phyloP scores from a whole-genome alignment of 2,329 filamentous ascomycete genomes.

The Ophiostoma sp. region DNA sequence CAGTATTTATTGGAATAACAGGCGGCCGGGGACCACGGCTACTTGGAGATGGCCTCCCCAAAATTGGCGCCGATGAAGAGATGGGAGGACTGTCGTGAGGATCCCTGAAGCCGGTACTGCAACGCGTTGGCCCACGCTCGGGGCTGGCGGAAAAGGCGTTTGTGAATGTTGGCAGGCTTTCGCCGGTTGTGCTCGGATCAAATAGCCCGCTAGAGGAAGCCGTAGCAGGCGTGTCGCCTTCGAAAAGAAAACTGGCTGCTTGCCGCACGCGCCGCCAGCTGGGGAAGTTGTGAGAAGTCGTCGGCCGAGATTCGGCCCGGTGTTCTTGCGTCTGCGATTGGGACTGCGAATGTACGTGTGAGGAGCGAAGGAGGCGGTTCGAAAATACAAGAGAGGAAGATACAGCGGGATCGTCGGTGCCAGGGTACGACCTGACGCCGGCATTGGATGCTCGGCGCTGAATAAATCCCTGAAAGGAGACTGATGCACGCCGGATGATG shows the following conservation, averaged over 20 bases:
- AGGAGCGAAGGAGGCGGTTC: constrained; percentile 25
- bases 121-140: neutral
- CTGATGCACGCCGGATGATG: constrained; percentile 51
- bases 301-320: constrained; percentile 33
- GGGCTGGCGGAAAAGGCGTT: neutral
- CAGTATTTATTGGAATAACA: constrained; percentile 54
- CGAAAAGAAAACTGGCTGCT: constrained; percentile 44
- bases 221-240: constrained; percentile 34
- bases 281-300: constrained; percentile 43
- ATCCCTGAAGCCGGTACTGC: neutral
- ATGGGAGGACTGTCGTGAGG: neutral
- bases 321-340: constrained; percentile 17
- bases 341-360: constrained; percentile 34
- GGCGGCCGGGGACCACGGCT: constrained; percentile 51
- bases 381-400: constrained; percentile 15
- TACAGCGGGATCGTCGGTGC: constrained; percentile 26
- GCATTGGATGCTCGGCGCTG: constrained; percentile 43
- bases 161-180: neutral
- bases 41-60: constrained; percentile 35
- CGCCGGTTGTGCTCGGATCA: neutral
- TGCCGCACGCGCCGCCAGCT: constrained; percentile 49
- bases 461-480: constrained; percentile 49
- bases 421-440: constrained; percentile 24
- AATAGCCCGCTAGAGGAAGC: constrained; percentile 14
- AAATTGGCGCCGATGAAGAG: neutral